phyloP scores from a whole-genome alignment of 2,329 filamentous ascomycete species.

The Paraphaeosphaeria sporulosa region DNA sequence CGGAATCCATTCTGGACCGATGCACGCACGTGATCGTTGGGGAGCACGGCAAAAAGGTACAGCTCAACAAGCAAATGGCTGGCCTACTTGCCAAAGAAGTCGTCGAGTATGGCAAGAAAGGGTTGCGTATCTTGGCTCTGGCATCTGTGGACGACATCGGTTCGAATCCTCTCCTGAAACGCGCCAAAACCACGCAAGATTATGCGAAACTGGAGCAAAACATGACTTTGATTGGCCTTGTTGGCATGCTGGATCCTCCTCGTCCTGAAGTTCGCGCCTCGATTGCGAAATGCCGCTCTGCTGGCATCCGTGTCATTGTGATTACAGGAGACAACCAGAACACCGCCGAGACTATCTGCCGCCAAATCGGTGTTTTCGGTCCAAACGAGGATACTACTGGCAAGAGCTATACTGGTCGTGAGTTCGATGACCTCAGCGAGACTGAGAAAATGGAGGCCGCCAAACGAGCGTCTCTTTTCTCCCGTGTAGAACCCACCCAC shows the following conservation, averaged over 20 bases:
- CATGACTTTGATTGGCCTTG: slow-evolving; percentile 91
- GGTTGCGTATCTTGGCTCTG: slow-evolving; percentile 92
- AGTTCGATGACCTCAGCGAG: slow-evolving; percentile 87
- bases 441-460: slow-evolving; percentile 83
- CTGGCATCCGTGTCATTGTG: slow-evolving; percentile 95
- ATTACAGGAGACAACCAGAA: slow-evolving; percentile 98
- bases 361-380: slow-evolving; percentile 93
- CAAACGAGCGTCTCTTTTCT: slow-evolving; percentile 88
- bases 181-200: slow-evolving; percentile 81
- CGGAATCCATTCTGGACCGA: slow-evolving; percentile 91
- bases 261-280: slow-evolving; percentile 88
- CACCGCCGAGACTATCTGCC: slow-evolving; percentile 96
- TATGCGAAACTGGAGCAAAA: slow-evolving; percentile 90
- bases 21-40: slow-evolving; percentile 85
- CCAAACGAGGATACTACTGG: slow-evolving; percentile 80
- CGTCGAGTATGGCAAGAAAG: slow-evolving; percentile 87
- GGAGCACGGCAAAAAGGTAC: slow-evolving; percentile 76
- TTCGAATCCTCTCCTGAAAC: slow-evolving; percentile 72
- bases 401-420: slow-evolving; percentile 93
- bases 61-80: slow-evolving; percentile 72
- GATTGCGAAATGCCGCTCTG: slow-evolving; percentile 87
- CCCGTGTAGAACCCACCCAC: slow-evolving; percentile 91
- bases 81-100: slow-evolving; percentile 80
- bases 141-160: slow-evolving; percentile 82
- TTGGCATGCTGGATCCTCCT: slow-evolving; percentile 96